Conservation (phyloP, 2,329 filamentous ascomycete species). For the Hymenoscyphus salicellus region DNA sequence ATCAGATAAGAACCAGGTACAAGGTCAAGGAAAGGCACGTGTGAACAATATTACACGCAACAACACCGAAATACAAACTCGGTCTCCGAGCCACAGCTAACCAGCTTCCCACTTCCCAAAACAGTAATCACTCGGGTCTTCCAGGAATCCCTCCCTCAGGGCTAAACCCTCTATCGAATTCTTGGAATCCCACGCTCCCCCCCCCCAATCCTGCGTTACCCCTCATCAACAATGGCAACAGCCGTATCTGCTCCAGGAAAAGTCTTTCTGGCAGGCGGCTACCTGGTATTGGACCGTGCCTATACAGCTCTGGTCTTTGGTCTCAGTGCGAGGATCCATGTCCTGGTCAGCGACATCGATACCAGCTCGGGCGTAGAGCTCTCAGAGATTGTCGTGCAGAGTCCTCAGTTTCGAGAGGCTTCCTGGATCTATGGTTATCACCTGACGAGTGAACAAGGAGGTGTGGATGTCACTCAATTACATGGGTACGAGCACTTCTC, state of each 20-base stretch:
- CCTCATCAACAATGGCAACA: slow-evolving; percentile 21
- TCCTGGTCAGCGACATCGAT: slow-evolving; percentile 55
- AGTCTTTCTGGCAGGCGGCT: slow-evolving; percentile 90
- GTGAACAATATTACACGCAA: background rate
- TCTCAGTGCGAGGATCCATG: slow-evolving; percentile 65
- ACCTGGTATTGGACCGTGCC: slow-evolving; percentile 83
- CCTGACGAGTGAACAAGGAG: slow-evolving; percentile 67
- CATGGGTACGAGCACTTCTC: slow-evolving; percentile 58
- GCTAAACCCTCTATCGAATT: background rate
- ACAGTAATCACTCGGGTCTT: background rate
- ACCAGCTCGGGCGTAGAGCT: slow-evolving; percentile 62
- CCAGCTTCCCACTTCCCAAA: background rate
- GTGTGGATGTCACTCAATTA: slow-evolving; percentile 76
- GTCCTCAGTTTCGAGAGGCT: slow-evolving; percentile 85
- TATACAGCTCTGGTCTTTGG: slow-evolving; percentile 76
- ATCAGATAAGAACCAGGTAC: slow-evolving; percentile 3
- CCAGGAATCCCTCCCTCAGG: background rate
- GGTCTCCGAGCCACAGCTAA: background rate
- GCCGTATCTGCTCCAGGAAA: slow-evolving; percentile 88
- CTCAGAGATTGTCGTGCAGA: slow-evolving; percentile 77
- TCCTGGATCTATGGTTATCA: slow-evolving; percentile 85
- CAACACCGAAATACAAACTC: background rate
- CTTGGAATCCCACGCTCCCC: background rate
- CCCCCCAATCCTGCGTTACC: background rate
- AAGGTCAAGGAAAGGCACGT: background rate